Evolutionary conservation across 495 filamentous ascomycete species (phyloP), one percentile per base, ranked within the genome.

Genomic region (Penicillium antarcticum): DNA sequence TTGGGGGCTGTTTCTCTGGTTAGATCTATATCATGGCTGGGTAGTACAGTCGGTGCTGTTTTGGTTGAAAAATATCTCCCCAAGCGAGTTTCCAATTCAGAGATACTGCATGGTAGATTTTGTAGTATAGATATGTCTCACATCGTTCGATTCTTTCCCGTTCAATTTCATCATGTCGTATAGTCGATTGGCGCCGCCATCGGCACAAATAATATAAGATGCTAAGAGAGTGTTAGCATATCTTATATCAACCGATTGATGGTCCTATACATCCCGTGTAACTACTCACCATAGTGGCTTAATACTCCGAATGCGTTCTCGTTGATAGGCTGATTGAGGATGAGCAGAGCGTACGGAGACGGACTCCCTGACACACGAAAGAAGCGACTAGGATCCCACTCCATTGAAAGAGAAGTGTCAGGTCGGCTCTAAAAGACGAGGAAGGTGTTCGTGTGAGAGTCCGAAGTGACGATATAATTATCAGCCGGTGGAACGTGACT

Each of bases 181-280:
- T 29, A 96, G 76, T 11, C 78, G 76, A 68, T 98, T 97, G 38
- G 91, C 91, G 19, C 89, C 94, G 32, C 94, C 94, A 74, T 98
- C 94, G 21, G 90, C 94, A 56, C 88, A 94, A 42, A 96, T 69
- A 6, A 74, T 79, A 33, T 77, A 72, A 16, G 65, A 66, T 41
- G 85, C 84, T 88, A 42, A 52, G 47, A n/a, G 9, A 10, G 29
- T 16, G 33, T 53, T 51, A 56, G 29, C 13, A 48, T 13, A 19
- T 26, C 6, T 49, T 32, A 5, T 42, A 29, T 42, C 5, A 14
- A 13, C 13, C 19, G 23, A 23, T 2, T 21, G 11, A 14, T 12
- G 16, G 16, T 33, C 33, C 9, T 16, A 38, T 41, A 9, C 14
- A 16, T 38, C 6, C 21, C 39, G 42, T 23, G 21, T 13, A 12